Base-by-base conservation (phyloP, 1,139 yeast species). In the Yamadazyma siamensis region DNA sequence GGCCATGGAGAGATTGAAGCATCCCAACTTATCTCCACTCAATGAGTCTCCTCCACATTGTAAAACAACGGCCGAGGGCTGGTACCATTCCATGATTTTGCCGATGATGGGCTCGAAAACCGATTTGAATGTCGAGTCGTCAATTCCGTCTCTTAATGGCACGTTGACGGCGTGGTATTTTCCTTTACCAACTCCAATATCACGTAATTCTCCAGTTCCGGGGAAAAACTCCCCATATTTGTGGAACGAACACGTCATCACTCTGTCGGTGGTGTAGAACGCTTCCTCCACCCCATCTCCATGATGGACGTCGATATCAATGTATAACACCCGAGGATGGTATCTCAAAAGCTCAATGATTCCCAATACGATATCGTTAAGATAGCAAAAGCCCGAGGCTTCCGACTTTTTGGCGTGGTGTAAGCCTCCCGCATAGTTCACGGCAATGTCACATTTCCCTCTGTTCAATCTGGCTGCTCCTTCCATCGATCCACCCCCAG, bases 201-300 rank as follows among this genome's bases (percentile, higher is more conserved):
- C 98, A 50, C 86, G 80, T 28, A 85, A 70, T 38, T 85, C 81
- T 16, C 97, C 97, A 0, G 98, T 91, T 9, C 95, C 97, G 1
- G 97, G 98, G 69, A 91, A 91, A 52, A 87, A 91, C 54, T 86
- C 94, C 5, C 97, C 97, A 54, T 86, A 91, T 56, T 91, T 91
- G 62, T 91, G 98, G 61, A 91, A 87, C 13, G 95, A 84, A 27
- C 86, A 80, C 0, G 97, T 89, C 94, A 88, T 86, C 16, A 91
- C 98, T 36, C 98, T 64, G 56, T 91, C 97, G 1, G 96, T 86
- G 22, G 94, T 79, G 54, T 89, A 88, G 48, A 91, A 91, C 1
- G 97, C 97, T 56, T 91, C 97, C 54, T 91, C 96, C 2, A 91
- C 98, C 32, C 97, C 98, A 54, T 91, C 98, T 15, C 98, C 98